phyloP scores from a whole-genome alignment of 78 protist genomes.

The slime mould (Dictyostelium discoideum) region dicty_2.7 NC_007088.5:3813501-3814000 shows the following conservation, averaged over 20 bases:
- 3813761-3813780: conserved; percentile 27
- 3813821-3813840: conserved; percentile 2
- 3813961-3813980: conserved; percentile 85
- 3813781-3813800: neutral
- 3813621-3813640: conserved; percentile 65
- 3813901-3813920: conserved; percentile 44
- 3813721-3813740: neutral
- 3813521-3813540: conserved; percentile 30
- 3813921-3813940: conserved; percentile 92
- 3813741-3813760: conserved; percentile 15
- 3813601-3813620: conserved; percentile 96
- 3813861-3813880: conserved; percentile 84
- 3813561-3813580: conserved; percentile 64
- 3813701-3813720: conserved; percentile 86
- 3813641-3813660: conserved; percentile 4
- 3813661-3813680: conserved; percentile 75
- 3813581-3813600: conserved; percentile 89
- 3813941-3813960: conserved; percentile 90
- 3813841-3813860: conserved; percentile 20
- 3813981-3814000: conserved; percentile 72
- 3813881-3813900: conserved; percentile 30
- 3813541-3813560: conserved; percentile 26
- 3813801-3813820: conserved; percentile 11
- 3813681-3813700: conserved; percentile 91
- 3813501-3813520: neutral